These are phyloP conservation scores for Plasmodium gonderi DNA, from an alignment of 169 alveolate species.

Conservation along the genomic window DNA sequence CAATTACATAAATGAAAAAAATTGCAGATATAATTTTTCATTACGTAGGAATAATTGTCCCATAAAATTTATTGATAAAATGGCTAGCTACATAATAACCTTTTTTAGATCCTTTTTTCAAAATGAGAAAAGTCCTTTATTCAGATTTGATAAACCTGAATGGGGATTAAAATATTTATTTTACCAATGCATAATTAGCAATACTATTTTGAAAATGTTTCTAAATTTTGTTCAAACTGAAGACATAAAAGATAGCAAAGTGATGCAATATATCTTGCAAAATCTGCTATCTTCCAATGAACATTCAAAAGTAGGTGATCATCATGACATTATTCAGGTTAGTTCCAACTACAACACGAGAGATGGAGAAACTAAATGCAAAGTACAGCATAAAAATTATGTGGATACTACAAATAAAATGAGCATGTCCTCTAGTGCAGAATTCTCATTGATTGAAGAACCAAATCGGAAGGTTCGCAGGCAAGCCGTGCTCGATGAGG, in stretches of 20 bases:
- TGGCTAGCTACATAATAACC: conserved; percentile 34
- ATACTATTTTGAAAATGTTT: conserved; percentile 24
- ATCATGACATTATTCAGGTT: neutral
- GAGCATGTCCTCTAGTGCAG: too few species aligned
- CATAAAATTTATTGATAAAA: neutral
- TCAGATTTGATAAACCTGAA: conserved; percentile 69
- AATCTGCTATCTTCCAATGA: neutral
- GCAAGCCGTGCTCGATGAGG: too few species aligned
- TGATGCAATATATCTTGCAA: conserved; percentile 19
- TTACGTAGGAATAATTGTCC: neutral
- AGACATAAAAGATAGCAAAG: neutral
- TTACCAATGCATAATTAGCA: conserved; percentile 63
- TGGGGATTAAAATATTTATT: conserved; percentile 70
- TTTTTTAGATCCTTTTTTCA: conserved; percentile 68
- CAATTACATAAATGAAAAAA: conserved; percentile 9
- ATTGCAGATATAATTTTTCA: neutral
- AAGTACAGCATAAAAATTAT: too few species aligned
- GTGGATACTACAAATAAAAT: too few species aligned
- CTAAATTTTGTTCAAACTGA: neutral
- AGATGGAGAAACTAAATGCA: too few species aligned
- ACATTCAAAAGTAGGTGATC: neutral
- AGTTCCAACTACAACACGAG: neutral
- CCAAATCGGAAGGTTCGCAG: too few species aligned
- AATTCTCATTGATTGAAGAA: too few species aligned
- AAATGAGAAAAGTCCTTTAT: conserved; percentile 46